Conservation (phyloP, 768 basidiomycete genomes). For the Mycena crocata region DNA sequence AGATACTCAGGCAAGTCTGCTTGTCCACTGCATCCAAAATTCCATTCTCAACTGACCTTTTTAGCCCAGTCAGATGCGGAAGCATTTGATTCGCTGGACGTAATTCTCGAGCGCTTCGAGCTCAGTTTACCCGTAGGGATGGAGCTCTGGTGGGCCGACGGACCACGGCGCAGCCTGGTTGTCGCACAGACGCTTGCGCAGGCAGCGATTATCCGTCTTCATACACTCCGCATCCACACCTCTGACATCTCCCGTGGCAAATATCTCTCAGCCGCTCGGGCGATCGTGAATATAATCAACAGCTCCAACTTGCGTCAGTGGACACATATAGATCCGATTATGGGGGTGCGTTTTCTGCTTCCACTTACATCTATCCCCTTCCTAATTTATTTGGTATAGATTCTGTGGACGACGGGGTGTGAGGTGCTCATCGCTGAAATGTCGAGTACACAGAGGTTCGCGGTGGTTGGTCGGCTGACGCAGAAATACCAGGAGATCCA, state of each 20-base stretch:
- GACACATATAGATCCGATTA: constrained; percentile 33
- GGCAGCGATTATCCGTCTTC: constrained; percentile 44
- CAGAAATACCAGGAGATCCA: constrained; percentile 16
- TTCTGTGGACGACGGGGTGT: constrained; percentile 24
- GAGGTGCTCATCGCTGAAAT: constrained; percentile 26
- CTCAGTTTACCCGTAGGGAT: constrained; percentile 34
- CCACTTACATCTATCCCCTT: neutral
- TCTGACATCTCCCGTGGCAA: constrained; percentile 27
- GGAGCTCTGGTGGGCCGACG: constrained; percentile 31
- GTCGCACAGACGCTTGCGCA: constrained; percentile 30
- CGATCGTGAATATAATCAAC: constrained; percentile 26
- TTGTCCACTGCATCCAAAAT: neutral
- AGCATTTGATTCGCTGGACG: constrained; percentile 15
- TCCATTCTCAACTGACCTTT: constrained; percentile 15
- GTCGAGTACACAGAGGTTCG: constrained; percentile 7
- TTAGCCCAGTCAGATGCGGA: constrained; percentile 17
- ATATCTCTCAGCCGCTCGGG: constrained; percentile 24
- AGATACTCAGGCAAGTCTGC: constrained; percentile 21
- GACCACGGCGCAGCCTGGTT: constrained; percentile 25
- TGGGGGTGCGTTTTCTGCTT: constrained; percentile 20
- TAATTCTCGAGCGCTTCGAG: constrained; percentile 41
- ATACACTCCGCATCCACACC: constrained; percentile 37
- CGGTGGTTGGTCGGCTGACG: neutral
- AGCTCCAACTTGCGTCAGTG: constrained; percentile 11
- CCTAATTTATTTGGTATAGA: neutral